Evolutionary conservation across 2,329 filamentous ascomycete genomes (phyloP), one percentile per base, ranked within the genome.

Genomic region (Aaosphaeria arxii): DNA sequence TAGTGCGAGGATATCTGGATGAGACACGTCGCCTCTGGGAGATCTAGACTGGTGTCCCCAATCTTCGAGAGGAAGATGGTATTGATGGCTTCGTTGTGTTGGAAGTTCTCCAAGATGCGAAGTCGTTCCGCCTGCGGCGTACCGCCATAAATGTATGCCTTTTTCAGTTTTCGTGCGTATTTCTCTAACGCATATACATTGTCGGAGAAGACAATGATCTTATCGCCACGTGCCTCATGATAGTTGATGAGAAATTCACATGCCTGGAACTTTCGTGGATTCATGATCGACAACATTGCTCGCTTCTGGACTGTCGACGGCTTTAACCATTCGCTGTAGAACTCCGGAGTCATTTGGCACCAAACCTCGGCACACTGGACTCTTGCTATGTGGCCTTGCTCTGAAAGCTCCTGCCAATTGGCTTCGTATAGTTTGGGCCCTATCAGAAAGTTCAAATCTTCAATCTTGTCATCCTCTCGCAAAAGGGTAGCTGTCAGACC

Each of bases 301-400:
- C 82, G 78, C 67, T 87, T 87, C 52, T 84, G 78, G 11, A 83
- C 83, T 9, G 84, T 85, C 5, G 69, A 69, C 6, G 74, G 82
- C 46, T 82, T 78, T 50, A 97, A 81, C 72, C 97, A 99, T 68
- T 97, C 90, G 13, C 90, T 87, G 70, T 96, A 97, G 67, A 99
- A 99, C 60, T 99, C 94, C 0, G 91, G 94, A 0, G 94, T 95
- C 94, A 99, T 99, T 2, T 92, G 91, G 65, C 94, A 99, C 94
- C 94, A 99, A 5, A 99, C 94, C 71, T 99, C 94, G 11, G 94
- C 94, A 70, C 94, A 99, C 70, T 99, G 94, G 2, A 99, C 94
- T 58, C 90, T 87, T 33, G 94, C 94, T 68, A 99, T 99, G 66
- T 96, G 91, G 1, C 94, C 94, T 71, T 96, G 91, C 63, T 96